Conservation (phyloP, 2,329 filamentous ascomycete genomes). For the Venturia pyrina region DNA sequence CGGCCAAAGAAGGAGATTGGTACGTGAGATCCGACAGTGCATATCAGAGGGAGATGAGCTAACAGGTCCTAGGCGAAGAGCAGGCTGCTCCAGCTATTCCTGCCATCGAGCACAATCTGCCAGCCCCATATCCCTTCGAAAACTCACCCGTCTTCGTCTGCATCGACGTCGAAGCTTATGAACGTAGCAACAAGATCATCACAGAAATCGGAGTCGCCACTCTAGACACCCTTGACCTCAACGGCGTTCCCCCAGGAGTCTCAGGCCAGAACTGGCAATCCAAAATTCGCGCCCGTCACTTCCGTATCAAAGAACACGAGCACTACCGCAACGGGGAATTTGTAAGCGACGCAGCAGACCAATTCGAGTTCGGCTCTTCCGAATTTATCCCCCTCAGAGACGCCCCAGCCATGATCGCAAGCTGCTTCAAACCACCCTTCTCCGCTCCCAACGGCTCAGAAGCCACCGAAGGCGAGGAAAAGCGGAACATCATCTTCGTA, state of each 20-base stretch:
- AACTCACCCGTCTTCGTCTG: conserved; percentile 59
- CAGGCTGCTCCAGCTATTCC: conserved; percentile 18
- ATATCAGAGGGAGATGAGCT: not conserved
- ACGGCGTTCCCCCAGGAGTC: conserved; percentile 47
- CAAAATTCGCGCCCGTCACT: conserved; percentile 60
- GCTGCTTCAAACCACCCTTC: conserved; percentile 35
- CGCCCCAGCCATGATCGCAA: conserved; percentile 36
- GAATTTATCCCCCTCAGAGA: conserved; percentile 42
- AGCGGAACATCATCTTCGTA: conserved; percentile 61
- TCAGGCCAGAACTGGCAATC: conserved; percentile 57
- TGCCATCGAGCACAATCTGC: conserved; percentile 35
- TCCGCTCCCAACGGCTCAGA: not conserved
- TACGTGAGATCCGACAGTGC: not conserved
- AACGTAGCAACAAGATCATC: conserved; percentile 53
- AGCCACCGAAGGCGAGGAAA: conserved; percentile 17
- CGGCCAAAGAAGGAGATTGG: conserved; percentile 21
- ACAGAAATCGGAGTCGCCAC: conserved; percentile 82
- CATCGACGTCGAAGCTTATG: conserved; percentile 76
- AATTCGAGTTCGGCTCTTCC: conserved; percentile 61
- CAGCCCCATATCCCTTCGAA: conserved; percentile 39
- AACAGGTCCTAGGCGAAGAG: not conserved
- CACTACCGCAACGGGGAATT: conserved; percentile 57
- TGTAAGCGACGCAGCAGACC: conserved; percentile 61
- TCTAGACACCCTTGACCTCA: conserved; percentile 59
- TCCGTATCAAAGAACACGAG: conserved; percentile 62